These are phyloP conservation scores for Hibiscus tridactylites DNA, from an alignment of 345 rosid genomes.

Conservation along the genomic window DNA sequence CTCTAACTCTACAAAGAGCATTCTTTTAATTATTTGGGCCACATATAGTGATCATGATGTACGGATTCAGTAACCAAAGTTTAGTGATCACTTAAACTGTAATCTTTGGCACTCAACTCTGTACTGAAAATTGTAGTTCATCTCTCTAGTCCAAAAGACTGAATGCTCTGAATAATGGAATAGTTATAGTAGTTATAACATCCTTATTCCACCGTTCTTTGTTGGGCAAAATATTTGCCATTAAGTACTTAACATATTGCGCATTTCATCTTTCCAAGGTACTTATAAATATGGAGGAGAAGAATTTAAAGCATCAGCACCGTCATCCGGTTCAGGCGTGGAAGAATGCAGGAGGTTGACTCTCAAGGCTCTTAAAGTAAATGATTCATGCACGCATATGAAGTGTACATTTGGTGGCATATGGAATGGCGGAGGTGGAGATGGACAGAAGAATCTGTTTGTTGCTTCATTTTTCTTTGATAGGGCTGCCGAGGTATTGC, in stretches of 20 bases:
- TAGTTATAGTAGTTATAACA: background rate
- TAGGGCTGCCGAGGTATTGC: conserved; percentile 84
- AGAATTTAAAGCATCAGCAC: conserved; percentile 46
- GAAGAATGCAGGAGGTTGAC: conserved; percentile 63
- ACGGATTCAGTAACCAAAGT: background rate
- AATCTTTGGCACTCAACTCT: background rate
- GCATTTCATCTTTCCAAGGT: conserved; percentile 32
- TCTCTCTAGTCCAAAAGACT: background rate
- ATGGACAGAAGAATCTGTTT: conserved; percentile 86
- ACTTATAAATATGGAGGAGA: conserved; percentile 71
- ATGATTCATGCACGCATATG: conserved; percentile 78
- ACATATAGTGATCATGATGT: background rate
- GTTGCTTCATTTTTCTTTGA: conserved; percentile 96
- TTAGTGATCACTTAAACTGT: background rate
- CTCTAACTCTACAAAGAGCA: background rate
- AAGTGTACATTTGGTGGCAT: conserved; percentile 93
- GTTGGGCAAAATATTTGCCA: background rate
- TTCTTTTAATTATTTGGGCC: background rate
- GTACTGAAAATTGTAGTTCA: background rate
- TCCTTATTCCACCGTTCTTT: background rate
- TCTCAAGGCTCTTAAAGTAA: conserved; percentile 70
- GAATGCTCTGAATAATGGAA: background rate
- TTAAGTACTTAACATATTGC: background rate
- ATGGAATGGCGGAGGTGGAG: conserved; percentile 98
- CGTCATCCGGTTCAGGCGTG: conserved; percentile 59